Evolutionary conservation across 176 grass and related monocot species (phyloP), one percentile per base, ranked within the genome.

Genomic region (Oropetium thomaeum): DNA sequence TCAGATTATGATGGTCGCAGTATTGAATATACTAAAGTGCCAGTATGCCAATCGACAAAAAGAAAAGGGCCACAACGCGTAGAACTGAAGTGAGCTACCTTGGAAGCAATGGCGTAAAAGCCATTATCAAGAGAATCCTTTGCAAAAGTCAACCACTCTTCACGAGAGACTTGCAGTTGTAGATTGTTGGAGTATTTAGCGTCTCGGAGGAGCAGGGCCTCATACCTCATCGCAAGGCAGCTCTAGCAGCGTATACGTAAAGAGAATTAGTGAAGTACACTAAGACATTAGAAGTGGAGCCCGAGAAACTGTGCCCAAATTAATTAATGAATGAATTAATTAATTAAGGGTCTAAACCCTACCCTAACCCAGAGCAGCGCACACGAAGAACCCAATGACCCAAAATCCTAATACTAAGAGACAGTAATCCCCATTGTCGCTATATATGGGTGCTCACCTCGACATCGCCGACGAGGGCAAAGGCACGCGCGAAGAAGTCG

Each of bases 81-180:
- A 3, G 14, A 61, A 22, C 15, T 8, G 0, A 66, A 69, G 15
- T 0, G 0, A 78, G 28, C 5, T 82, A 89, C 90, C 95, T 87
- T 91, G 62, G 87, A 78, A 39, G 95, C 81, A 71, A 93, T 79
- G 53, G 86, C 60, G 55, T 93, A 97, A 67, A 93, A 92, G 4
- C 88, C 88, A 86, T 93, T 97, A 69, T 92, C 67, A 80, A 93
- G 74, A 77, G 75, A 91, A 51, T 97, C 90, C 54, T 91, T 93
- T 25, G 86, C 90, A 59, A 93, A 93, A 67, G 88, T 91, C 20
- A 83, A 19, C 94, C 94, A 93, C 66, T 97, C 94, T 42, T 93
- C 52, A 35, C 59, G 68, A 5, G 81, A 85, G 39, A 97, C 84
- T 69, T 65, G 33, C 62, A 93, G 31, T 34, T 87, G 48, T 42